These are phyloP conservation scores for Cinnamomum chago DNA, from an alignment of 164 flowering plant species.

Conservation along the genomic window DNA sequence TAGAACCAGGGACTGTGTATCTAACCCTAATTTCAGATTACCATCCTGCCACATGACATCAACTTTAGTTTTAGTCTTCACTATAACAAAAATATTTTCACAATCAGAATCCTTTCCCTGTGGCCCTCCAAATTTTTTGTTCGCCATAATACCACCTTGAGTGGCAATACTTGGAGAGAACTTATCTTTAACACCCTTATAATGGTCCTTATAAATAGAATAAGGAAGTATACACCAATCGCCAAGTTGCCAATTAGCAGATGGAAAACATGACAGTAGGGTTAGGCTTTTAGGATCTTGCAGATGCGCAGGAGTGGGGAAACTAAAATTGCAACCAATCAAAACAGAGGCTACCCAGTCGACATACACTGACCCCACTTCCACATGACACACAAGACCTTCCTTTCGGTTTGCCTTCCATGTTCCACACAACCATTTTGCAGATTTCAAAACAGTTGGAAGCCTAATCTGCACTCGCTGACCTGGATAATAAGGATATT, in stretches of 20 bases:
- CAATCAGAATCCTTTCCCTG: conserved; percentile 15
- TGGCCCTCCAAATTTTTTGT: conserved; percentile 17
- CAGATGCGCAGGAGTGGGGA: conserved; percentile 41
- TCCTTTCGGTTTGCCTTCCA: conserved; percentile 46
- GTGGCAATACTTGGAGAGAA: conserved; percentile 9
- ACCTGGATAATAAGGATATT: conserved; percentile 76
- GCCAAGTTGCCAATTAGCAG: conserved; percentile 85
- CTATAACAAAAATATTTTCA: conserved; percentile 48
- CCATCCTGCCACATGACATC: conserved; percentile 97
- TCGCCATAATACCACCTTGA: conserved; percentile 8
- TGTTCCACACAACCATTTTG: conserved; percentile 65
- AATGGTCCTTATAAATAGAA: conserved; percentile 8
- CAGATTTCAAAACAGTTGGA: conserved; percentile 34
- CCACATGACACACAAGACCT: conserved; percentile 70
- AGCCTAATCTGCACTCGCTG: conserved; percentile 56
- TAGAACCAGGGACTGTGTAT: conserved; percentile 49
- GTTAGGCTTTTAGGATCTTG: conserved; percentile 54
- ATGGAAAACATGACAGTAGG: conserved; percentile 57
- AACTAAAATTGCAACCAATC: conserved; percentile 19
- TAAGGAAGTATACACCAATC: conserved; percentile 80
- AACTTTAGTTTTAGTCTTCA: conserved; percentile 56
- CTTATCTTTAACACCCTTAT: conserved; percentile 13
- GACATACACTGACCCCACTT: conserved; percentile 63
- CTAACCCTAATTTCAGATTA: conserved; percentile 43
- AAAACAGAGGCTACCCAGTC: conserved; percentile 74